Conservation (phyloP, 73 alveolate genomes). For the Paramecium biaurelia region DNA sequence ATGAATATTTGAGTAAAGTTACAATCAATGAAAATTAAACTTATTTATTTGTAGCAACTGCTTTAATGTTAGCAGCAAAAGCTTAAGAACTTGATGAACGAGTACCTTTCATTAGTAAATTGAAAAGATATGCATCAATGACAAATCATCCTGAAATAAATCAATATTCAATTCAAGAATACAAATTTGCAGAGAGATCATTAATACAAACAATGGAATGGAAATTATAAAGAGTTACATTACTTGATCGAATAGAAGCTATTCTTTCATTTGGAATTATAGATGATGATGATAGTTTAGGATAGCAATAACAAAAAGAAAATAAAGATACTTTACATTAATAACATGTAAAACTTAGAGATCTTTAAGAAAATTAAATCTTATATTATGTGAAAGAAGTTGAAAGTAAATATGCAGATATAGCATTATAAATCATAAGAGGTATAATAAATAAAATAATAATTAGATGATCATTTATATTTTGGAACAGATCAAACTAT, state of each 20-base stretch:
- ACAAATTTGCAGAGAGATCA: constrained; percentile 38
- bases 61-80: constrained; percentile 52
- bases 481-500: not conserved
- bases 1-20: not conserved
- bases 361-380: not conserved
- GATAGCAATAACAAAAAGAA: not conserved
- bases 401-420: not conserved
- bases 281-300: constrained; percentile 45
- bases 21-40: not conserved
- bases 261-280: constrained; percentile 31
- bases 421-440: not conserved
- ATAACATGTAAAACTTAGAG: constrained; percentile 32
- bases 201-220: constrained; percentile 44
- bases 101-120: constrained; percentile 58
- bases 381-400: not conserved
- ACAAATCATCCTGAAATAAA: constrained; percentile 39
- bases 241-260: constrained; percentile 48
- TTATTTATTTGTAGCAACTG: not conserved
- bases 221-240: constrained; percentile 50
- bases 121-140: constrained; percentile 57
- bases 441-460: not conserved
- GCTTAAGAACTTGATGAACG: constrained; percentile 63
- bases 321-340: not conserved
- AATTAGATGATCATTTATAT: not conserved
- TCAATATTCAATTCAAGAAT: not conserved